Evolutionary conservation across 352 stramenopile genomes (phyloP).

Genomic region (Globisporangium orthogonon): DNA sequence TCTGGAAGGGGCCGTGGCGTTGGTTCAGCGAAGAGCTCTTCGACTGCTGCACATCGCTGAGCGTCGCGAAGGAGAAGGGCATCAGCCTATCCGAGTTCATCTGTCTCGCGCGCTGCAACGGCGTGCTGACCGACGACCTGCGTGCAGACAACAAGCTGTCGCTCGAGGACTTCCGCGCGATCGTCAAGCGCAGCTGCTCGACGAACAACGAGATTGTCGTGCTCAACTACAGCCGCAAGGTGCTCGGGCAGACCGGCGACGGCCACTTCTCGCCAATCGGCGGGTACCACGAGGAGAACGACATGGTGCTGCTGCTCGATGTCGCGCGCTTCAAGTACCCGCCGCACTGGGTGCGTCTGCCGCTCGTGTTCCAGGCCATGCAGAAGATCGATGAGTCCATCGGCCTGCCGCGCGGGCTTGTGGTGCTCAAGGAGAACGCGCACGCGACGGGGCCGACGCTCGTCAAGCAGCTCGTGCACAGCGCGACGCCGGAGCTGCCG

Average conservation of each 20-base stretch:
- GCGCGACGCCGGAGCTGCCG: conserved; percentile 21
- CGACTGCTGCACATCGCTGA: conserved; percentile 73
- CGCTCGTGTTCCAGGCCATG: conserved; percentile 44
- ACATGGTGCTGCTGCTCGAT: conserved; percentile 95
- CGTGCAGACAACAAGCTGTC: conserved; percentile 41
- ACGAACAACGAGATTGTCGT: conserved; percentile 85
- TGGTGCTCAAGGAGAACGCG: conserved; percentile 24
- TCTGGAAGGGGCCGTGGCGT: conserved; percentile 77
- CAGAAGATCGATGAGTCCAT: conserved; percentile 38
- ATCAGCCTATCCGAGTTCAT: conserved; percentile 72
- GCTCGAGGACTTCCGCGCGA: conserved; percentile 40
- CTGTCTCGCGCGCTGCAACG: conserved; percentile 59
- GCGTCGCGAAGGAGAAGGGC: conserved; percentile 61
- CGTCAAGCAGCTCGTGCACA: conserved; percentile 40
- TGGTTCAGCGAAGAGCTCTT: conserved; percentile 85
- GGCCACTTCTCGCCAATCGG: conserved; percentile 97
- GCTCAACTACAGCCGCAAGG: conserved; percentile 89
- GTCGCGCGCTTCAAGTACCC: conserved; percentile 96
- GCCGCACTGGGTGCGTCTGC: conserved; percentile 77
- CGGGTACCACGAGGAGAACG: conserved; percentile 87
- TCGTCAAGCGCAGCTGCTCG: conserved; percentile 72
- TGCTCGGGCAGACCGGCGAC: conserved; percentile 91
- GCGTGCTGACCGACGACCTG: conserved; percentile 39
- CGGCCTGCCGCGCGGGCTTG: conserved; percentile 19
- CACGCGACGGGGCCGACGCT: conserved; percentile 34